A percentile compares a stretch with the other conserved stretches of the same genome.
These are phyloP conservation scores for Podila minutissima DNA, from an alignment of 192 early-diverging fungal genomes.

Conservation along the genomic window DNA sequence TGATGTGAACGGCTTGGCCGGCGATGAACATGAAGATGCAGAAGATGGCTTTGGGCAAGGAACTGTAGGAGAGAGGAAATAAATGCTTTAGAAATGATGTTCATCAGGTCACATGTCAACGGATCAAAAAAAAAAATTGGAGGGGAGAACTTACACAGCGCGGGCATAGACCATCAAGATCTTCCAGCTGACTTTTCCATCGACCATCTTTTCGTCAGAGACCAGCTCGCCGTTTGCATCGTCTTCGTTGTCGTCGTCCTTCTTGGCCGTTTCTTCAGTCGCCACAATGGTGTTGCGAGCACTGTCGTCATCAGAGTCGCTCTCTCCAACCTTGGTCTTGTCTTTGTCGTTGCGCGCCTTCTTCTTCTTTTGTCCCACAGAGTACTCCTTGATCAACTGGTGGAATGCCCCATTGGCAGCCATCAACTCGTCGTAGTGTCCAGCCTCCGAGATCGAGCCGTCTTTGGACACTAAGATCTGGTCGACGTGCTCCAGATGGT, in stretches of 20 bases:
- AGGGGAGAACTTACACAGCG: slow-evolving; percentile 63
- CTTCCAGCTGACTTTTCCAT: slow-evolving; percentile 79
- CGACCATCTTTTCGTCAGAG: slow-evolving; percentile 78
- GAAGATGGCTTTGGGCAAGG: slow-evolving; percentile 6
- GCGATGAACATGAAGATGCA: slow-evolving; percentile 16
- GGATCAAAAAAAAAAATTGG: neutral
- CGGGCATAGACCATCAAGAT: slow-evolving; percentile 84
- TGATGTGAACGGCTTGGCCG: slow-evolving; percentile 21
- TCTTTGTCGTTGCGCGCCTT: neutral
- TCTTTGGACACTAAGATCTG: slow-evolving; percentile 76
- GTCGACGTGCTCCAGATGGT: slow-evolving; percentile 74
- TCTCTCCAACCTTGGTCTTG: neutral
- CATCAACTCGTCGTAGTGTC: slow-evolving; percentile 76
- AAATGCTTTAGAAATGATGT: too few relatives aligned
- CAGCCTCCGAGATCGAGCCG: slow-evolving; percentile 74
- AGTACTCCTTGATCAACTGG: slow-evolving; percentile 79
- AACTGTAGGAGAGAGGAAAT: too few relatives aligned
- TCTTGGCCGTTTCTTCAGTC: slow-evolving; percentile 2
- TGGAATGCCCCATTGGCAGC: slow-evolving; percentile 62
- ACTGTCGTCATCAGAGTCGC: neutral
- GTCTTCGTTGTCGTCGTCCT: slow-evolving; percentile 20
- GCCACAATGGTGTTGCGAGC: neutral
- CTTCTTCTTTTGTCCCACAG: slow-evolving; percentile 50
- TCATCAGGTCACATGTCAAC: too few relatives aligned
- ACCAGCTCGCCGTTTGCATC: slow-evolving; percentile 62